Evolutionary conservation across 331 rosid genomes (phyloP).

Genomic region (Arachis monticola): DNA sequence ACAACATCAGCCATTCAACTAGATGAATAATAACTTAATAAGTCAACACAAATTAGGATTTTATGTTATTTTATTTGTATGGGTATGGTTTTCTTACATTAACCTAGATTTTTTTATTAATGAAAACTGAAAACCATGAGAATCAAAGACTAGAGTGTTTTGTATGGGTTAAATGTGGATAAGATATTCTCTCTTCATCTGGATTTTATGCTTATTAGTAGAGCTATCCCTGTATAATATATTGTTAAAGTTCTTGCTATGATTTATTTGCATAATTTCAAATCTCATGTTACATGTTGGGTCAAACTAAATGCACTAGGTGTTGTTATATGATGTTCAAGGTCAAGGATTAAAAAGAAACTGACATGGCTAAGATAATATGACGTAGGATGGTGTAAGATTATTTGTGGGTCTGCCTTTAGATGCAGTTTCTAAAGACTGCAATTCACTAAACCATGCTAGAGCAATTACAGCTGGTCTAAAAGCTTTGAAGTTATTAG

Average conservation of each 20-base stretch:
- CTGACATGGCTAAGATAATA: conserved; percentile 25
- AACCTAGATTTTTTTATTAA: too few species aligned
- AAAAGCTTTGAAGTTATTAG: too few species aligned
- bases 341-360: neutral
- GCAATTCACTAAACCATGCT: conserved; percentile 61
- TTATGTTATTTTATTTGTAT: neutral
- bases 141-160: too few species aligned
- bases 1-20: neutral
- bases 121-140: too few species aligned
- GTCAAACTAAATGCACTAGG: neutral
- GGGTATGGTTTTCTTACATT: too few species aligned
- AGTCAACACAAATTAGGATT: neutral
- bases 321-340: neutral
- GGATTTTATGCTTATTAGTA: too few species aligned
- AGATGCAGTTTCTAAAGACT: conserved; percentile 75
- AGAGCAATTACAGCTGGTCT: too few species aligned
- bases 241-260: neutral
- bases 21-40: neutral
- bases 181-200: too few species aligned
- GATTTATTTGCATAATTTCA: neutral
- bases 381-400: conserved; percentile 54
- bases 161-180: too few species aligned
- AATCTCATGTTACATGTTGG: conserved; percentile 11
- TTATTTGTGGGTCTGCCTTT: conserved; percentile 83
- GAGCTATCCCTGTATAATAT: neutral